phyloP scores from a whole-genome alignment of 352 stramenopile species.

The Phytopythium sindhum region DNA sequence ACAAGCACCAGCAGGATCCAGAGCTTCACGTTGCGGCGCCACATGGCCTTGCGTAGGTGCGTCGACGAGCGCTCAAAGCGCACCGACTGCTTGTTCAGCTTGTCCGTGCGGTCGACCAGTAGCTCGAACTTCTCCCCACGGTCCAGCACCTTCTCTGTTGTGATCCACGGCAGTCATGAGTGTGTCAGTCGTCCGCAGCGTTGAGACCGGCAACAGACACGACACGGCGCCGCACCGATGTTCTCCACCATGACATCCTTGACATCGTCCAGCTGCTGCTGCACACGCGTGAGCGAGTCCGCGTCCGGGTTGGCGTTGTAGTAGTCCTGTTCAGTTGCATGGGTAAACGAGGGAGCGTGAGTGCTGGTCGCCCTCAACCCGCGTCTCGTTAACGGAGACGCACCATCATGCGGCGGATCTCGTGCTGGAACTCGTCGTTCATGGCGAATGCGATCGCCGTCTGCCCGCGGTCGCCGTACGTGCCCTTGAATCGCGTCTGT shows the following conservation, averaged over 20 bases:
- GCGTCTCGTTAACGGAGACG: neutral
- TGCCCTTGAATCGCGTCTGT: constrained; percentile 73
- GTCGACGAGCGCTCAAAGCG: constrained; percentile 93
- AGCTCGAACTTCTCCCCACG: constrained; percentile 98
- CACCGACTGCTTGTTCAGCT: constrained; percentile 96
- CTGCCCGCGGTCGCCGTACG: constrained; percentile 73
- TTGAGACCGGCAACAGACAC: neutral
- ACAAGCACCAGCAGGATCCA: constrained; percentile 75
- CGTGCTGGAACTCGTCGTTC: constrained; percentile 96
- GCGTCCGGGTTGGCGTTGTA: constrained; percentile 88
- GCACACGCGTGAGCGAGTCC: constrained; percentile 90
- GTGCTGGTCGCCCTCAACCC: neutral
- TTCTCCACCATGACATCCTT: constrained; percentile 99
- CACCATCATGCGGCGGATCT: constrained; percentile 94
- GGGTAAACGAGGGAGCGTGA: neutral
- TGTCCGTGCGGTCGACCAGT: constrained; percentile 91
- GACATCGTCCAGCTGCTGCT: constrained; percentile 97
- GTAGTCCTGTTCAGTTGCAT: constrained; percentile 43
- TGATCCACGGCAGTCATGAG: neutral
- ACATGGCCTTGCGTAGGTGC: constrained; percentile 86
- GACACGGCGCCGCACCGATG: constrained; percentile 86
- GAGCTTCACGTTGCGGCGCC: constrained; percentile 88
- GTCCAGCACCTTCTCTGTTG: constrained; percentile 95
- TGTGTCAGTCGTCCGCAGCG: neutral
- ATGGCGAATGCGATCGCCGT: constrained; percentile 97